A percentile compares a stretch with the other conserved stretches of the same genome.
Conservation (phyloP, 768 basidiomycete species). For the Psilocybe sp. region DNA sequence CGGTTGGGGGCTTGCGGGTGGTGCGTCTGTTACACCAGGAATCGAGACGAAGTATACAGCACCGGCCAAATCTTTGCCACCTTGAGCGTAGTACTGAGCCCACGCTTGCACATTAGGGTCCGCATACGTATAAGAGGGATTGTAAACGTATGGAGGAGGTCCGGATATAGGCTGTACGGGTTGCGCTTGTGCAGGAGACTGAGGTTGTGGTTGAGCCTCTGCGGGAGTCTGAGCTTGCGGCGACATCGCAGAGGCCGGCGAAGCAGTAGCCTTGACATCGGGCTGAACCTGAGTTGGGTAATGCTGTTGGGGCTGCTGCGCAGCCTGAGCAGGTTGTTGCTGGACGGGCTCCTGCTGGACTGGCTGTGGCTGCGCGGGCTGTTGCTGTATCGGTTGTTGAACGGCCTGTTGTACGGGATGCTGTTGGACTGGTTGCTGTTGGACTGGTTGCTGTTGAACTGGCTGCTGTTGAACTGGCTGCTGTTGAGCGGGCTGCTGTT, state of each 20-base stretch:
- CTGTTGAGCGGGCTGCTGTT: constrained; percentile 12
- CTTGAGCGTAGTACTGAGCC: constrained; percentile 83
- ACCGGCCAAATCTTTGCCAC: constrained; percentile 71
- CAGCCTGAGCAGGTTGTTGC: constrained; percentile 12
- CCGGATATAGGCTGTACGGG: constrained; percentile 23
- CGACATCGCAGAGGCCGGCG: background rate
- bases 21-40: constrained; percentile 63
- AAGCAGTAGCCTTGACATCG: constrained; percentile 1
- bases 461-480: constrained; percentile 10
- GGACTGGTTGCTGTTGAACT: constrained; percentile 15
- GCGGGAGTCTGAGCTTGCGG: constrained; percentile 18
- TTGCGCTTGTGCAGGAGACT: constrained; percentile 23
- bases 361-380: constrained; percentile 6
- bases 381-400: constrained; percentile 15
- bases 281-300: constrained; percentile 22
- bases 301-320: constrained; percentile 26
- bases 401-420: constrained; percentile 10
- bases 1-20: constrained; percentile 9
- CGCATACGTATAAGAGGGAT: constrained; percentile 64
- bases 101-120: constrained; percentile 85
- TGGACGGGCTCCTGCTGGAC: background rate
- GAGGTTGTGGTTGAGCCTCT: constrained; percentile 18
- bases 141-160: constrained; percentile 55
- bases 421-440: constrained; percentile 15
- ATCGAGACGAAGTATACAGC: constrained; percentile 79